These are phyloP conservation scores for Oldenlandia corymbosa DNA, from an alignment of 257 asterid species.

Conservation along the genomic window DNA sequence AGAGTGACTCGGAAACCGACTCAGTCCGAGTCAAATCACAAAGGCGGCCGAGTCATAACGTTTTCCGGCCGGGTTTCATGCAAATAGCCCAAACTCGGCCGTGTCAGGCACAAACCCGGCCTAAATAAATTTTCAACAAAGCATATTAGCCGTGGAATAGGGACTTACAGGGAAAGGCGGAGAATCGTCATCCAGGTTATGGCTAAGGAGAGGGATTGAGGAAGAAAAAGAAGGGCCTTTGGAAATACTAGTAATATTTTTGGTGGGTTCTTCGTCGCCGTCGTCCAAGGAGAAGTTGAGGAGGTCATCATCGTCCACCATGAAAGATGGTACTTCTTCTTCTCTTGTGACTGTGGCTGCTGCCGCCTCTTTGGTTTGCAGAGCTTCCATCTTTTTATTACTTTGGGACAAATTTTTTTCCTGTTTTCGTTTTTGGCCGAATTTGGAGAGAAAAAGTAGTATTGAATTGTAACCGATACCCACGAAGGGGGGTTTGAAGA, in stretches of 20 bases:
- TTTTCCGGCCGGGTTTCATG: constrained; percentile 6
- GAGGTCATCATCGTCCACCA: constrained; percentile 55
- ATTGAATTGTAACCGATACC: background rate
- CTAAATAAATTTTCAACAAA: background rate
- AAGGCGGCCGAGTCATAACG: constrained; percentile 24
- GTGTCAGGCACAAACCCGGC: constrained; percentile 33
- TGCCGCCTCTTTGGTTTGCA: constrained; percentile 22
- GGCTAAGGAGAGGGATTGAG: constrained; percentile 18
- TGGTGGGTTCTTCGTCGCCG: constrained; percentile 38
- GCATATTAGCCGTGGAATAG: background rate
- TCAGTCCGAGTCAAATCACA: constrained; percentile 3
- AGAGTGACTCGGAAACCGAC: constrained; percentile 10
- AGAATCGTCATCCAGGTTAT: constrained; percentile 13
- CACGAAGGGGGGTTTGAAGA: constrained; percentile 7
- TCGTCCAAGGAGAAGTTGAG: constrained; percentile 65
- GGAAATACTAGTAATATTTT: constrained; percentile 15
- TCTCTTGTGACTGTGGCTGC: constrained; percentile 17
- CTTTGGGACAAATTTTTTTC: background rate
- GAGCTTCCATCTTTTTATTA: constrained; percentile 40
- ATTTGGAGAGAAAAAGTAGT: background rate
- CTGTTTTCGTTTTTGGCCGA: background rate
- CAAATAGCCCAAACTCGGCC: constrained; percentile 30
- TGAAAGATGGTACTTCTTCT: too few species aligned
- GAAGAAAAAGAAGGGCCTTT: constrained; percentile 17
- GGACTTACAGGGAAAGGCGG: constrained; percentile 31